A percentile compares a stretch with the other conserved stretches of the same genome.
These are phyloP conservation scores for Huntiella abstrusa DNA, from an alignment of 2,329 filamentous ascomycete genomes.

Conservation along the genomic window DNA sequence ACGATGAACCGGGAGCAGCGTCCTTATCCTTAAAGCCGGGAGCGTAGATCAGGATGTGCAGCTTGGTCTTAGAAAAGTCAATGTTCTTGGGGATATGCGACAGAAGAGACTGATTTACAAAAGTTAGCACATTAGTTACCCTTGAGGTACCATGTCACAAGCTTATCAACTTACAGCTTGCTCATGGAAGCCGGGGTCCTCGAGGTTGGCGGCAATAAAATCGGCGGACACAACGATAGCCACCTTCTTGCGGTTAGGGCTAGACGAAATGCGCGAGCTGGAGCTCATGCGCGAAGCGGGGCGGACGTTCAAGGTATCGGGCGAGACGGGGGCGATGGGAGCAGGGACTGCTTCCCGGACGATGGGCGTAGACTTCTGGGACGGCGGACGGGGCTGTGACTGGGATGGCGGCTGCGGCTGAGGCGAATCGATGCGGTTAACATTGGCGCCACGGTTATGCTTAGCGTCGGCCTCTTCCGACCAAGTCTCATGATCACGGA, in stretches of 20 bases:
- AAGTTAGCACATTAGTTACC: not conserved
- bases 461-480: slow-evolving; percentile 70
- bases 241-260: slow-evolving; percentile 46
- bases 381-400: not conserved
- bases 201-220: slow-evolving; percentile 35
- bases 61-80: slow-evolving; percentile 52
- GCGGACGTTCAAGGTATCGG: slow-evolving; percentile 1
- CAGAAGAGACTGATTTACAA: slow-evolving; percentile 49
- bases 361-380: not conserved
- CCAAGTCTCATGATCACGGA: slow-evolving; percentile 78
- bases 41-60: slow-evolving; percentile 81
- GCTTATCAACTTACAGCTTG: slow-evolving; percentile 49
- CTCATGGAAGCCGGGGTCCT: slow-evolving; percentile 46
- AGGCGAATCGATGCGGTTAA: not conserved
- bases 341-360: not conserved
- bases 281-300: slow-evolving; percentile 8
- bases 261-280: slow-evolving; percentile 3
- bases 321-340: not conserved
- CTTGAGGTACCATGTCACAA: not conserved
- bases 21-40: slow-evolving; percentile 53
- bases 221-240: slow-evolving; percentile 78
- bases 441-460: slow-evolving; percentile 21
- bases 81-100: slow-evolving; percentile 69
- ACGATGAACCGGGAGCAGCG: slow-evolving; percentile 33
- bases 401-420: not conserved